Base-by-base conservation (phyloP, 345 rosid genomes). In the Eucalyptus grandis region DNA sequence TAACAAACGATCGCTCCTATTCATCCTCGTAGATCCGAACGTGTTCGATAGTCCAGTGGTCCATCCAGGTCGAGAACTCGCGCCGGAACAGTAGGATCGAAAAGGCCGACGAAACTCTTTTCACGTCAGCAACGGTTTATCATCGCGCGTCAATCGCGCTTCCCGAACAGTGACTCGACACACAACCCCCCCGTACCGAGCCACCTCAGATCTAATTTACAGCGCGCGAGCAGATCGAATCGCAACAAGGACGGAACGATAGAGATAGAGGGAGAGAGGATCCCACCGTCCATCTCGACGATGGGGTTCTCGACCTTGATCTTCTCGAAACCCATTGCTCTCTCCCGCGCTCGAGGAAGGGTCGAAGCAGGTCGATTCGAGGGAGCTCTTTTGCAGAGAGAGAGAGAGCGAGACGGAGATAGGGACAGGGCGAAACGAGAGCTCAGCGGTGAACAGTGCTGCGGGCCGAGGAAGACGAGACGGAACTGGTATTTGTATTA, bases 231-330 rank as follows among this genome's bases (percentile, higher is more conserved):
- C 54, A n/a, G 53, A 53, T 44, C 47, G 49, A 72, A 54, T 82
- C 51, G 86, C 26, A 26, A 27, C 58, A 37, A 37, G 5, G 8
- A 46, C 14, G 53, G 56, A 30, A 46, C 7, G 80, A 54, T 83
- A 83, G 69, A 51, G 7, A 31, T 34, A 44, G 50, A 43, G 27
- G 44, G n/a, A 67, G 46, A 86, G 49, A 53, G 90, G 90, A 89
- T 86, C 93, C 90, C 95, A 97, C 99, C 99, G 89, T 97, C 99
- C 99, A 97, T 97, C 93, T 97, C 99, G 16, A 97, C 99, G 94
- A 97, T 92, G 95, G 99, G 99, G 88, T 95, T 97, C 85, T 96
- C 93, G 53, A 97, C 99, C 96, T 95, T 96, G 96, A 97, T 97
- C 98, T 96, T 97, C 90, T 95, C 93, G 89, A 94, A 94, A 82